Evolutionary conservation across 1,139 yeast species (phyloP).

Genomic region (Debaryomyces sp.): DNA sequence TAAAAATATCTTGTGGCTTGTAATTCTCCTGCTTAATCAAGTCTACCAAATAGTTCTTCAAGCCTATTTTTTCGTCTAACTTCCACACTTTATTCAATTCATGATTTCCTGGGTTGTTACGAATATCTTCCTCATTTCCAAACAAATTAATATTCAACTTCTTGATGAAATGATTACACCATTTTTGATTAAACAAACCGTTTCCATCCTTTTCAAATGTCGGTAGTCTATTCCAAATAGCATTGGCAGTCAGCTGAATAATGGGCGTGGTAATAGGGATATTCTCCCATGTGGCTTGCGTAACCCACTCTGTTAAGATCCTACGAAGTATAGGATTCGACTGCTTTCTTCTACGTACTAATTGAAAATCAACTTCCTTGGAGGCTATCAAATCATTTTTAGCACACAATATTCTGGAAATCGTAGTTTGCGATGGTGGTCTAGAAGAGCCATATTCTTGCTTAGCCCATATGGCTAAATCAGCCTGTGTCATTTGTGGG

Average conservation of each 20-base stretch:
- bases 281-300: conserved; percentile 68
- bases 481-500: conserved; percentile 71
- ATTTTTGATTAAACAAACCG: conserved; percentile 64
- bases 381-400: conserved; percentile 61
- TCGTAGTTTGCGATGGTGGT: conserved; percentile 70
- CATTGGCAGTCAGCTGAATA: conserved; percentile 63
- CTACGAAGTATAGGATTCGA: conserved; percentile 58
- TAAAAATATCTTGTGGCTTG: conserved; percentile 57
- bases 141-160: conserved; percentile 55
- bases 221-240: conserved; percentile 66
- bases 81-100: conserved; percentile 63
- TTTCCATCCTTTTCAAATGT: conserved; percentile 58
- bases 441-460: conserved; percentile 51
- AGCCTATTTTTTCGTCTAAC: conserved; percentile 55
- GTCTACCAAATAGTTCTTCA: conserved; percentile 37
- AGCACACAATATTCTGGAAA: conserved; percentile 60
- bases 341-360: conserved; percentile 57
- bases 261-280: conserved; percentile 68
- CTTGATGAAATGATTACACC: conserved; percentile 63
- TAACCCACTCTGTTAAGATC: conserved; percentile 67
- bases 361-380: conserved; percentile 58
- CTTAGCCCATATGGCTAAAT: conserved; percentile 67
- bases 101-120: conserved; percentile 30
- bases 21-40: conserved; percentile 38
- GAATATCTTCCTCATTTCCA: conserved; percentile 48